Evolutionary conservation across 495 filamentous ascomycete species (phyloP).

Genomic region (Penicillium turbatum): DNA sequence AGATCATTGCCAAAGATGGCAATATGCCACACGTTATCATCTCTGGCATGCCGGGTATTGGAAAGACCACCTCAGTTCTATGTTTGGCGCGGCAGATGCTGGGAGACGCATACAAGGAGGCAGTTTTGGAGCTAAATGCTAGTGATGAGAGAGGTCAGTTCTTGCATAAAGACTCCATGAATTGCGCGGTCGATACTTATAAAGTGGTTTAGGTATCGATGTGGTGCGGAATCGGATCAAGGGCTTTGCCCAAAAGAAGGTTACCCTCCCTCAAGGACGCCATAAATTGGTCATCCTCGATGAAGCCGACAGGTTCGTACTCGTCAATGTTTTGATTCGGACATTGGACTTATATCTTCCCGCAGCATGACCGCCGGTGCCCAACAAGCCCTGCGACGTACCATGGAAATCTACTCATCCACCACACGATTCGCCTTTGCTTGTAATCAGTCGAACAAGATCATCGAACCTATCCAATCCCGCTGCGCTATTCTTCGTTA

Average conservation of each 20-base stretch:
- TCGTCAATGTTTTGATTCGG: background rate
- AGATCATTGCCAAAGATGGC: slow-evolving; percentile 98
- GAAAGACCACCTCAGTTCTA: slow-evolving; percentile 95
- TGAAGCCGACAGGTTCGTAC: slow-evolving; percentile 77
- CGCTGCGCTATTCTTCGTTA: slow-evolving; percentile 96
- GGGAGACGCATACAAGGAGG: slow-evolving; percentile 94
- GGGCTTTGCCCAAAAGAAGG: slow-evolving; percentile 98
- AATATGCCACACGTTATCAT: slow-evolving; percentile 99
- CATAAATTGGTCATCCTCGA: slow-evolving; percentile 98
- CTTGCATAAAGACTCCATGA: background rate
- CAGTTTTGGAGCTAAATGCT: slow-evolving; percentile 92
- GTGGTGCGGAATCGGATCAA: slow-evolving; percentile 99
- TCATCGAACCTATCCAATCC: slow-evolving; percentile 96
- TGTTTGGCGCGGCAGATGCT: slow-evolving; percentile 91
- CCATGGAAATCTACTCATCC: slow-evolving; percentile 98
- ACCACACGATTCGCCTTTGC: slow-evolving; percentile 98
- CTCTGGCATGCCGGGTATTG: slow-evolving; percentile 97
- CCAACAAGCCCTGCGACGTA: slow-evolving; percentile 90
- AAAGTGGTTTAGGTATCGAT: slow-evolving; percentile 65
- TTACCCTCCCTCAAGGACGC: slow-evolving; percentile 82
- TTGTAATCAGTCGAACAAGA: slow-evolving; percentile 98
- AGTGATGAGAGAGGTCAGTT: slow-evolving; percentile 81
- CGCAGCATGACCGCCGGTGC: slow-evolving; percentile 88
- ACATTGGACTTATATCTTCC: background rate
- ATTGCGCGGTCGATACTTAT: slow-evolving; percentile 7